These are phyloP conservation scores for Phialophora expanda DNA, from an alignment of 2,329 filamentous ascomycete genomes.

Conservation along the genomic window DNA sequence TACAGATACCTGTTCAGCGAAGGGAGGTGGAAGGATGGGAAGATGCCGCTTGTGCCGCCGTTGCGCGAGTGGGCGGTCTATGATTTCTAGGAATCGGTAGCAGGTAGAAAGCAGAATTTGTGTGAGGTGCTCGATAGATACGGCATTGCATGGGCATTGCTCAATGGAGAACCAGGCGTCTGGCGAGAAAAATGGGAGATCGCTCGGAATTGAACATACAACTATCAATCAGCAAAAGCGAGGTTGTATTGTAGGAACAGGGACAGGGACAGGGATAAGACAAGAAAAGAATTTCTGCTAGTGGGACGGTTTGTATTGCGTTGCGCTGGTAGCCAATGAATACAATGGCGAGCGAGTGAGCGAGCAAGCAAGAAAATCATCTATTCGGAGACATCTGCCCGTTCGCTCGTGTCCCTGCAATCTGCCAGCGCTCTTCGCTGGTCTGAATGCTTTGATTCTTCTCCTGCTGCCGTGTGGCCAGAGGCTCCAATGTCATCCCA, in stretches of 20 bases:
- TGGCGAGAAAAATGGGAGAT: background rate
- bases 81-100: slow-evolving; percentile 62
- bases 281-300: background rate
- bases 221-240: background rate
- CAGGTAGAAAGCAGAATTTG: background rate
- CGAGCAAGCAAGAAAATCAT: background rate
- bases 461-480: background rate
- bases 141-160: background rate
- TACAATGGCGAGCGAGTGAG: background rate
- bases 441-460: background rate
- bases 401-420: background rate
- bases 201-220: background rate
- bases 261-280: background rate
- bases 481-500: background rate
- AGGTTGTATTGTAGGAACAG: background rate
- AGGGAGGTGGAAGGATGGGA: slow-evolving; percentile 69
- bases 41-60: slow-evolving; percentile 79
- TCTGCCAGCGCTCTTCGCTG: background rate
- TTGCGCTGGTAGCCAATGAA: background rate
- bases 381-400: background rate
- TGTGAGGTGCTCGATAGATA: background rate
- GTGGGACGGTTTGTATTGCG: background rate
- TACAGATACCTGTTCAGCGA: slow-evolving; percentile 70
- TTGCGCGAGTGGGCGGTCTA: slow-evolving; percentile 75
- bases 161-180: background rate